Base-by-base conservation (phyloP, 192 early-diverging fungal species). In the Podila horticola region DNA sequence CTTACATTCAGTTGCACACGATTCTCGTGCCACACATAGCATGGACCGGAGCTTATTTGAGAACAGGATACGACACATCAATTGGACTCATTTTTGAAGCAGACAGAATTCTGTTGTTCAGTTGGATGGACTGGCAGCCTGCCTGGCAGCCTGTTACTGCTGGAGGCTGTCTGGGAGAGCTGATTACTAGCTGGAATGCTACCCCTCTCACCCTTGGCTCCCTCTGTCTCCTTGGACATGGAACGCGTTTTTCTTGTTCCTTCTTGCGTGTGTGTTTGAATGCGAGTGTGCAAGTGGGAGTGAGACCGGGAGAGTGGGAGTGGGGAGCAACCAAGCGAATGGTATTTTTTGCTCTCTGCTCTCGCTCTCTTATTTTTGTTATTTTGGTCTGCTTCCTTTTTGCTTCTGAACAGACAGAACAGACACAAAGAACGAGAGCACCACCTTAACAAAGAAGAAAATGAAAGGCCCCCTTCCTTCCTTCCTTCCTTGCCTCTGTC, bases 291-390 rank as follows among this genome's bases (percentile, higher is more conserved):
- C 41, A 17, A 17, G 41, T 45, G 11, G 1, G 41, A 45, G 41
- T 45, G 41, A 45, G 41, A 45, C 41, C 4, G 41, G 41, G 41
- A 45, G 41, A 45, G 13, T 4, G 41, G 41, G 41, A 45, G 41
- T 45, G 41, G 41, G 8, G 41, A 15, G 15, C 15, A 17, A 12
- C 13, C 13, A 36, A 36, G 34, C 1, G 34, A 36, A 52, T n/a
- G 17, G 50, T 19, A n/a, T 22, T 52, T 52, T 55, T 9, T 55
- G 20, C n/a, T 55, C 52, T 26, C 52, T 55, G 52, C 52, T 55
- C 52, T 55, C 24, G 52, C 52, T 55, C 52, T 55, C 52, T 55
- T 55, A 55, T 55, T 55, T 55, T 55, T 55, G 52, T 55, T 55
- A 55, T 55, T 55, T 55, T 55, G 52, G 52, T 55, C 52, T 55